Percentiles rank a stretch among this genome's conserved stretches.
Conservation (phyloP, 2,329 filamentous ascomycete species). For the Chaetomium sp. region DNA sequence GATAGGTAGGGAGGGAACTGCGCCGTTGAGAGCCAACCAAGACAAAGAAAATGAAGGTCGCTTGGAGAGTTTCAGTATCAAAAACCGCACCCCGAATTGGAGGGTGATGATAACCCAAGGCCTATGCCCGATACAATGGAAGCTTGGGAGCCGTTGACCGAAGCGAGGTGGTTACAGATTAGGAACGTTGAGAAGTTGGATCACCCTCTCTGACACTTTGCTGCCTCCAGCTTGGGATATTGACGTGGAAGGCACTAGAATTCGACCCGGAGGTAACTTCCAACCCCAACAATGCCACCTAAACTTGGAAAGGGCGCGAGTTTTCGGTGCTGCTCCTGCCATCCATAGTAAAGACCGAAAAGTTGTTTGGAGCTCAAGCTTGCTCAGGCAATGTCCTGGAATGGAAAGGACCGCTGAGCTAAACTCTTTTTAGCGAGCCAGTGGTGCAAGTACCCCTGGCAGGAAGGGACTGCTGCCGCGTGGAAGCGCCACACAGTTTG, state of each 20-base stretch:
- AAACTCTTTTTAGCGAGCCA: background rate
- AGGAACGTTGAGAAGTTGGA: background rate
- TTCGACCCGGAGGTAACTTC: background rate
- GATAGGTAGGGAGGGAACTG: background rate
- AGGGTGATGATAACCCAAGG: too few species aligned
- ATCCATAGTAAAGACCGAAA: background rate
- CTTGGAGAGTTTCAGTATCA: background rate
- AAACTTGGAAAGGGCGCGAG: background rate
- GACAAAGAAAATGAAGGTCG: background rate
- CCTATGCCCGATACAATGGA: too few species aligned
- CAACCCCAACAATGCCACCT: background rate
- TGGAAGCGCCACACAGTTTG: slow-evolving; percentile 18
- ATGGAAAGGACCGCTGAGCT: slow-evolving; percentile 6
- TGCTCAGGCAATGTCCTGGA: background rate
- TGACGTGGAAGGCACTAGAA: background rate
- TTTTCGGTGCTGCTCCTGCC: slow-evolving; percentile 8
- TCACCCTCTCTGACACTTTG: background rate
- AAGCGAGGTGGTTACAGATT: background rate
- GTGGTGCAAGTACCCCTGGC: background rate
- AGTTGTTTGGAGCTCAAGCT: background rate
- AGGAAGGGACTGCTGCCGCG: slow-evolving; percentile 16
- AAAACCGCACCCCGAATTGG: too few species aligned
- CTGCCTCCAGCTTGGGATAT: background rate
- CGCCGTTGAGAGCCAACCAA: background rate
- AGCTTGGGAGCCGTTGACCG: background rate